Conservation (phyloP, 129 eudicot species). For the Tanacetum coccineum region DNA sequence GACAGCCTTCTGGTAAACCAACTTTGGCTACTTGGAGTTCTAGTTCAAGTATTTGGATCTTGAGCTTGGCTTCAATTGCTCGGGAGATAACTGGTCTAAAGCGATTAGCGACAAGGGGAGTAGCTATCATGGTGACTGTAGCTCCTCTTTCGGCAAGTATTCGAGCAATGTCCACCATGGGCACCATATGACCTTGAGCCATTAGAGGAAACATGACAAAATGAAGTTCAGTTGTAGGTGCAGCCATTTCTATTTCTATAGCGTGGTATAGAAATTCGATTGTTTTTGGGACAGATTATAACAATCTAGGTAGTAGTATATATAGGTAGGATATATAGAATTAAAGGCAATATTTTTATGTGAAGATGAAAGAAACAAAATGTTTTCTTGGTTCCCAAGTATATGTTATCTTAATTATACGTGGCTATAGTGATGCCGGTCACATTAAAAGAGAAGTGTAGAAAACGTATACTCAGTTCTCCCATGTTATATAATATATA, state of each 20-base stretch:
- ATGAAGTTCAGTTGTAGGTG: slow-evolving; percentile 22
- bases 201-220: slow-evolving; percentile 40
- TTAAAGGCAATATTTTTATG: no score
- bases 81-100: slow-evolving; percentile 23
- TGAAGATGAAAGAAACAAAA: no score
- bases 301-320: no score
- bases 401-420: no score
- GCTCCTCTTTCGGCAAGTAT: slow-evolving; percentile 36
- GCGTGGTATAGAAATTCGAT: no score
- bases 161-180: slow-evolving; percentile 42
- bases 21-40: slow-evolving; percentile 29
- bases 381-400: no score
- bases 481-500: no score
- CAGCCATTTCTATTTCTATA: background rate
- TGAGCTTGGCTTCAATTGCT: slow-evolving; percentile 27
- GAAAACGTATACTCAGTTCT: no score
- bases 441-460: no score
- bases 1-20: slow-evolving; percentile 44
- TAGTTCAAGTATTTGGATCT: slow-evolving; percentile 25
- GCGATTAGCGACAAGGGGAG: slow-evolving; percentile 31
- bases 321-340: no score
- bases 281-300: no score
- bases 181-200: slow-evolving; percentile 53
- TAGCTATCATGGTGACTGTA: slow-evolving; percentile 36
- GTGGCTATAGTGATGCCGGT: no score